phyloP scores from a whole-genome alignment of 1,139 yeast species.

The Candida neerlandica region DNA sequence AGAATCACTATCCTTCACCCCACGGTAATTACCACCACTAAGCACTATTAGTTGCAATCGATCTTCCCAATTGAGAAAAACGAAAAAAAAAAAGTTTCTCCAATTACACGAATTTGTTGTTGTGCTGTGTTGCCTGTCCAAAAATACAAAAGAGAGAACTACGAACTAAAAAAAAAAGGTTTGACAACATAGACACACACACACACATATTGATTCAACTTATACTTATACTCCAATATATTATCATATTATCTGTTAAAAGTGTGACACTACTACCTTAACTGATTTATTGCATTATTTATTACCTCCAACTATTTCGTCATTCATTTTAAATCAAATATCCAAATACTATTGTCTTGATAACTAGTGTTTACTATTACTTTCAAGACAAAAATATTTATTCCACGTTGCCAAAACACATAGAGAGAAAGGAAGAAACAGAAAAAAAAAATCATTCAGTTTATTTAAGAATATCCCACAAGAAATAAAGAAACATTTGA shows the following conservation, averaged over 20 bases:
- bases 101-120: no score
- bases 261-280: not conserved
- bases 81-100: not conserved
- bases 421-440: not conserved
- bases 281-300: not conserved
- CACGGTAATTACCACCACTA: no score
- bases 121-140: no score
- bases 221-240: no score
- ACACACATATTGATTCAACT: no score
- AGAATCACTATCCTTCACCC: no score
- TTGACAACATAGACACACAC: no score
- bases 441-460: not conserved
- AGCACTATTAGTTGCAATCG: no score
- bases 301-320: slow-evolving; percentile 13
- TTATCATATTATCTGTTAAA: not conserved
- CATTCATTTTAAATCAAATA: slow-evolving; percentile 9
- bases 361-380: not conserved
- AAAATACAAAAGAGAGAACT: not conserved
- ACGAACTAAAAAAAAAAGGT: not conserved
- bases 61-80: not conserved
- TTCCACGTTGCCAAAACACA: not conserved
- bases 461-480: not conserved
- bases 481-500: not conserved
- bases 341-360: slow-evolving; percentile 1
- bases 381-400: not conserved